phyloP scores from a whole-genome alignment of 805 yeast genomes.

The Nakazawaea molendinolei region DNA sequence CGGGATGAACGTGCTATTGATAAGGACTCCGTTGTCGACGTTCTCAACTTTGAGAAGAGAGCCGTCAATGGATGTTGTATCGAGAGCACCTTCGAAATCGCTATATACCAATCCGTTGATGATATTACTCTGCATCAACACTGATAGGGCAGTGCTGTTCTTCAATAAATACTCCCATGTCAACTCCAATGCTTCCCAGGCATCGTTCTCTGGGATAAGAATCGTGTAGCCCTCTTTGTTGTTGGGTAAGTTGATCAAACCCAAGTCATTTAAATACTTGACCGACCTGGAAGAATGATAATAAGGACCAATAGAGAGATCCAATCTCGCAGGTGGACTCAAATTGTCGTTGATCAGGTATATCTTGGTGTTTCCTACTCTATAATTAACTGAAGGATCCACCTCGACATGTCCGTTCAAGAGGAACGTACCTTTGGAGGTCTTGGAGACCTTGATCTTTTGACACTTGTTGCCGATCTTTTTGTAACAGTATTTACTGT shows the following conservation, averaged over 20 bases:
- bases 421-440: constrained; percentile 23
- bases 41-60: constrained; percentile 17
- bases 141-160: constrained; percentile 44
- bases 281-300: constrained; percentile 61
- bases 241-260: constrained; percentile 47
- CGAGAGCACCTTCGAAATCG: constrained; percentile 35
- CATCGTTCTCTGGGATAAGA: constrained; percentile 67
- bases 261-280: constrained; percentile 44
- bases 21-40: constrained; percentile 17
- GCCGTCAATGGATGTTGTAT: constrained; percentile 25
- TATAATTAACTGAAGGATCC: constrained; percentile 25
- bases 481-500: constrained; percentile 50
- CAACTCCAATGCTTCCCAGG: constrained; percentile 64
- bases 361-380: constrained; percentile 59
- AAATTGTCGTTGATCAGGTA: constrained; percentile 58
- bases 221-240: constrained; percentile 58
- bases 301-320: constrained; percentile 58
- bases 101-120: constrained; percentile 63
- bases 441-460: constrained; percentile 39
- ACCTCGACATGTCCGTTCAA: constrained; percentile 56
- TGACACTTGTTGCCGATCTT: constrained; percentile 63
- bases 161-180: constrained; percentile 49
- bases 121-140: constrained; percentile 50
- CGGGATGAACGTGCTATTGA: constrained; percentile 28
- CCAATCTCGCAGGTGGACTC: constrained; percentile 55